These are phyloP conservation scores for Ceriops tagal DNA, from an alignment of 345 rosid species.

Conservation along the genomic window DNA sequence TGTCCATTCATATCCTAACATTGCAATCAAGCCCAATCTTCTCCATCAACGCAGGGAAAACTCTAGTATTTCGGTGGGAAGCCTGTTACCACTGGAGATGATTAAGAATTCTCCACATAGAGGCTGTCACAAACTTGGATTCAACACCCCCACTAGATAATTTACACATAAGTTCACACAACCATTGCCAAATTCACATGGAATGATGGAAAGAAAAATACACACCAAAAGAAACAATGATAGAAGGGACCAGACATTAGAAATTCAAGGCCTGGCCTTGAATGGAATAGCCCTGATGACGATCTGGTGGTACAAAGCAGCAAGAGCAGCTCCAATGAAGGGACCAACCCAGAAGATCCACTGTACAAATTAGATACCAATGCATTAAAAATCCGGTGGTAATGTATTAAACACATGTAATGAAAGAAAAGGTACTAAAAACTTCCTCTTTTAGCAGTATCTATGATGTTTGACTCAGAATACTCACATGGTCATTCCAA, in stretches of 20 bases:
- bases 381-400: not conserved
- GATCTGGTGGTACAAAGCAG: conserved; percentile 2
- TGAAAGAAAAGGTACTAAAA: too few species aligned
- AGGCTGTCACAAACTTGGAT: conserved; percentile 7
- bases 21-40: too few species aligned
- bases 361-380: not conserved
- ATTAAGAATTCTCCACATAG: conserved; percentile 20
- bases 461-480: not conserved
- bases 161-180: conserved; percentile 35
- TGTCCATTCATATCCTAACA: too few species aligned
- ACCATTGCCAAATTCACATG: conserved; percentile 11
- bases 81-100: not conserved
- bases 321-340: conserved; percentile 5
- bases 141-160: conserved; percentile 16
- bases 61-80: not conserved
- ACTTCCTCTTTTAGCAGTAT: too few species aligned
- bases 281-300: not conserved
- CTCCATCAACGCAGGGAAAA: too few species aligned
- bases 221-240: not conserved
- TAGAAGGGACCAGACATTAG: too few species aligned
- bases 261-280: not conserved
- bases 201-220: not conserved
- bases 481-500: conserved; percentile 2
- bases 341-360: conserved; percentile 8
- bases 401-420: not conserved